These are phyloP conservation scores for Yueomyces sinensis DNA, from an alignment of 805 yeast species.

Conservation along the genomic window DNA sequence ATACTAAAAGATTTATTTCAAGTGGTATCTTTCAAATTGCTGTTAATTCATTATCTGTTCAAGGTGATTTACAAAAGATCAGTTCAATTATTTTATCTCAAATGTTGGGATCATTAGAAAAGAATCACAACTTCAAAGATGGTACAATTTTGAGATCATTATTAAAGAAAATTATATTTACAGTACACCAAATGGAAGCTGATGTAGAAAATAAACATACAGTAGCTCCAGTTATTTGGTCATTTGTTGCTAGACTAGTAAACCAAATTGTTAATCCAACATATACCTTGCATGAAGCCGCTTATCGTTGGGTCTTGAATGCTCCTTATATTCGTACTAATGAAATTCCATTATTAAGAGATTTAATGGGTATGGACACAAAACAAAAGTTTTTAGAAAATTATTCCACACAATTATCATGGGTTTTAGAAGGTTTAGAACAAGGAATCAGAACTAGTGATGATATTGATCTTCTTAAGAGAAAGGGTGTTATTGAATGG, in stretches of 20 bases:
- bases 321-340: conserved; percentile 26
- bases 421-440: conserved; percentile 46
- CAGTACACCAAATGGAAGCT: conserved; percentile 15
- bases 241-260: conserved; percentile 40
- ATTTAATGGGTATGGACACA: conserved; percentile 17
- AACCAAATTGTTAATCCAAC: conserved; percentile 55
- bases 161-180: conserved; percentile 29
- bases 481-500: conserved; percentile 56
- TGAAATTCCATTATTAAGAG: conserved; percentile 33
- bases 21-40: conserved; percentile 38
- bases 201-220: conserved; percentile 7
- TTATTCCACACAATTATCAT: conserved; percentile 44
- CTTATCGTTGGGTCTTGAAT: conserved; percentile 48
- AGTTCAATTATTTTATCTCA: conserved; percentile 33
- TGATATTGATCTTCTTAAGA: conserved; percentile 43
- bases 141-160: conserved; percentile 40
- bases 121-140: conserved; percentile 39
- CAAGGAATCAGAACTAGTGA: conserved; percentile 31
- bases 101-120: conserved; percentile 30
- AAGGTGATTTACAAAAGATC: conserved; percentile 21
- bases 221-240: conserved; percentile 39
- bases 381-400: conserved; percentile 22
- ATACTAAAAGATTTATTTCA: conserved; percentile 44
- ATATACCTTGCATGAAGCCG: conserved; percentile 61
- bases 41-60: conserved; percentile 30